phyloP scores from a whole-genome alignment of 768 basidiomycete genomes.

The Rubroboletus satanas region DNA sequence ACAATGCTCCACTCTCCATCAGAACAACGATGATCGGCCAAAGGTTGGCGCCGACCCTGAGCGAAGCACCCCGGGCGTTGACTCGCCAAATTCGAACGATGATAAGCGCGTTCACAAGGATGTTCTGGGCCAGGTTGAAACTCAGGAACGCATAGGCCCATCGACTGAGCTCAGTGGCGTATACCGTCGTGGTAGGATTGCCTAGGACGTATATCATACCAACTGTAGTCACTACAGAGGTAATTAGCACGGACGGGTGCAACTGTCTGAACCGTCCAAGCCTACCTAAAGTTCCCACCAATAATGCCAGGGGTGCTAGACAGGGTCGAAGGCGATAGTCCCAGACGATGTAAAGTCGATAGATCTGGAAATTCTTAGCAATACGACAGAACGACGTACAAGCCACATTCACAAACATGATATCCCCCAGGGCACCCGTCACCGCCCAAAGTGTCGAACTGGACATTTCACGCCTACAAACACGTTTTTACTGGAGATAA shows the following conservation, averaged over 20 bases:
- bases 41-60: not conserved
- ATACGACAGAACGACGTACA: not conserved
- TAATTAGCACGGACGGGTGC: not conserved
- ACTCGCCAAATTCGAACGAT: constrained; percentile 6
- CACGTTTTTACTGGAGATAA: not conserved
- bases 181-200: not conserved
- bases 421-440: constrained; percentile 2
- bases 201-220: not conserved
- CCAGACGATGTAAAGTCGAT: constrained; percentile 8
- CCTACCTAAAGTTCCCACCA: constrained; percentile 1
- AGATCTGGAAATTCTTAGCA: not conserved
- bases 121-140: constrained; percentile 6
- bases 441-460: constrained; percentile 5
- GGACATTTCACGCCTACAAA: constrained; percentile 4
- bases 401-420: constrained; percentile 1
- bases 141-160: constrained; percentile 7
- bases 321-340: constrained; percentile 1
- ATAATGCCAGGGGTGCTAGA: not conserved
- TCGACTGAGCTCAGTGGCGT: not conserved
- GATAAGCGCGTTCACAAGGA: constrained; percentile 6
- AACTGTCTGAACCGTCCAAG: not conserved
- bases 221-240: not conserved
- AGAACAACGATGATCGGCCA: constrained; percentile 2
- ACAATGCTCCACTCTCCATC: constrained; percentile 9
- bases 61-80: not conserved